These are phyloP conservation scores for Xerocomus amazonicus DNA, from an alignment of 1,284 basidiomycete genomes.

Conservation along the genomic window DNA sequence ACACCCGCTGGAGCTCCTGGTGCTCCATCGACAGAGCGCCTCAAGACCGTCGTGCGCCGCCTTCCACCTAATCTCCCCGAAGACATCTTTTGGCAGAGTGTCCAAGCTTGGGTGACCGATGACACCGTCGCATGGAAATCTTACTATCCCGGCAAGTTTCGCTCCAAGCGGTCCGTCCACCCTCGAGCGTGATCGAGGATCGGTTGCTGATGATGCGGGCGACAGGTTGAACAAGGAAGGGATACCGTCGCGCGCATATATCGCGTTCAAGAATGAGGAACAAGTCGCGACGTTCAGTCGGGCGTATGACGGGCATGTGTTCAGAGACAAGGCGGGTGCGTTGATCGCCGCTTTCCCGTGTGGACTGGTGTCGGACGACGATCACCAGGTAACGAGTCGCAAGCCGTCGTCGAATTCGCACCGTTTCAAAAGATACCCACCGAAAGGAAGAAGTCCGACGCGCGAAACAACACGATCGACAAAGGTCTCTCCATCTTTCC, in stretches of 20 bases:
- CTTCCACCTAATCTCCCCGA: constrained; percentile 92
- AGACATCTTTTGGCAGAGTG: constrained; percentile 90
- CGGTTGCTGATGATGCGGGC: neutral
- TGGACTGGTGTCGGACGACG: neutral
- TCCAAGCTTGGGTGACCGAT: constrained; percentile 78
- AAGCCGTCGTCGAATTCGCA: constrained; percentile 91
- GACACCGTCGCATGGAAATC: constrained; percentile 67
- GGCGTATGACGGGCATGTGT: constrained; percentile 90
- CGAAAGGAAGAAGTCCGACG: constrained; percentile 64
- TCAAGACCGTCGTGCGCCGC: constrained; percentile 87
- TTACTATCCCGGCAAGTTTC: constrained; percentile 67
- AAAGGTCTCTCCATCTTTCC: constrained; percentile 13
- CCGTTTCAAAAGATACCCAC: constrained; percentile 84
- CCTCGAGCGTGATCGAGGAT: neutral
- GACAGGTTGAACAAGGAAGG: constrained; percentile 75
- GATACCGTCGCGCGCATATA: constrained; percentile 85
- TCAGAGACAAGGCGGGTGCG: constrained; percentile 87
- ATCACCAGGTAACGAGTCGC: constrained; percentile 73
- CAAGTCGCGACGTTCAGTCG: constrained; percentile 73
- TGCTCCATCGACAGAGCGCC: constrained; percentile 43
- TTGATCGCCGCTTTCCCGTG: neutral
- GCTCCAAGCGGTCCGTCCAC: constrained; percentile 57
- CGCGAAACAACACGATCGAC: constrained; percentile 34
- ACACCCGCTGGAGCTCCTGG: too few species aligned
- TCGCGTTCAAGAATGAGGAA: constrained; percentile 80